Conservation (phyloP, 805 yeast genomes). For the Scheffersomyces lignosus region DNA sequence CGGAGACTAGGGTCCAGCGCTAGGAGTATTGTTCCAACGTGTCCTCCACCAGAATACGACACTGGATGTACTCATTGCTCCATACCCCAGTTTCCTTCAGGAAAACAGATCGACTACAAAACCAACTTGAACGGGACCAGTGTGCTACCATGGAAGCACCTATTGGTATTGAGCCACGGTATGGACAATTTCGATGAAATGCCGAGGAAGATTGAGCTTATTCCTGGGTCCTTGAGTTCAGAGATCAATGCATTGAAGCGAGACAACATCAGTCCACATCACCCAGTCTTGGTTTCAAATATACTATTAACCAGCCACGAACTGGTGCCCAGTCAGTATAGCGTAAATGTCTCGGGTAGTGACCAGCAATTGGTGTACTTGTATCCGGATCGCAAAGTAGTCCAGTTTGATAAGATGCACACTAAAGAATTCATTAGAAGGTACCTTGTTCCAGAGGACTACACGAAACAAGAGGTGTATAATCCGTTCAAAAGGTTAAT, state of each 20-base stretch:
- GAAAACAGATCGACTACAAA: slow-evolving; percentile 39
- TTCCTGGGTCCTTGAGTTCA: slow-evolving; percentile 44
- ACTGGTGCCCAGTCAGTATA: slow-evolving; percentile 5
- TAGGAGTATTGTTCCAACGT: slow-evolving; percentile 15
- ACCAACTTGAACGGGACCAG: slow-evolving; percentile 48
- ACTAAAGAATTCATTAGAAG: slow-evolving; percentile 39
- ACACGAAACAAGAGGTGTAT: slow-evolving; percentile 13
- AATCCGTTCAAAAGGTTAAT: slow-evolving; percentile 21
- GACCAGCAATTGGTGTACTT: slow-evolving; percentile 37
- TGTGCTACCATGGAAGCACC: slow-evolving; percentile 55
- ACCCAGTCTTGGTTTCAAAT: slow-evolving; percentile 54
- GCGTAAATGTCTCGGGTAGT: background rate
- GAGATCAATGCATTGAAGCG: slow-evolving; percentile 38
- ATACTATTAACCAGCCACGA: slow-evolving; percentile 28
- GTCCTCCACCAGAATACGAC: slow-evolving; percentile 54
- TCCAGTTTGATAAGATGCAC: slow-evolving; percentile 33
- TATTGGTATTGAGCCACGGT: slow-evolving; percentile 51
- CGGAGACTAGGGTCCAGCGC: background rate
- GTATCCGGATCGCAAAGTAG: slow-evolving; percentile 54
- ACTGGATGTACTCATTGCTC: slow-evolving; percentile 65
- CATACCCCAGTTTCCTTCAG: slow-evolving; percentile 38
- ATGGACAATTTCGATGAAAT: slow-evolving; percentile 33
- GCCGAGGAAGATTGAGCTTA: slow-evolving; percentile 53
- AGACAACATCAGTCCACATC: slow-evolving; percentile 35
- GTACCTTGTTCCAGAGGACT: slow-evolving; percentile 39